Base-by-base conservation (phyloP, 2,329 filamentous ascomycete genomes). In the Grosmannia clavigera region DNA sequence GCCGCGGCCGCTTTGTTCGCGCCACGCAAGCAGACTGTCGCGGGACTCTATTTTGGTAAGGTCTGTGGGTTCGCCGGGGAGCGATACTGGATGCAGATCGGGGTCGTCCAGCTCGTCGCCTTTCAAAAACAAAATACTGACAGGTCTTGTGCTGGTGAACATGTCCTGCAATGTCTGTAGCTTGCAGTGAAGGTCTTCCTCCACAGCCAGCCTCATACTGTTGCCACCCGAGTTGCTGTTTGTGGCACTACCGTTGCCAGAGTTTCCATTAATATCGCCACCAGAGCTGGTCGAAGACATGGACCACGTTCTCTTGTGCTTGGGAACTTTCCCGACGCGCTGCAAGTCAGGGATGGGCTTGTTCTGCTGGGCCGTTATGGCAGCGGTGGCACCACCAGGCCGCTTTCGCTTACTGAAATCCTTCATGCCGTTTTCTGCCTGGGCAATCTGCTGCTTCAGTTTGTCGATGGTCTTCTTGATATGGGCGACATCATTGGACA, bases 401-500 rank as follows among this genome's bases (percentile, higher is more conserved):
- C 82, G 76, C 71, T 86, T 86, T 59, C 84, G 76, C 70, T 86
- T 87, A 53, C 81, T 78, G 64, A 83, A 83, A 63, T 87, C 83
- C 67, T 86, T 87, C 67, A 85, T 77, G 0, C 84, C 84, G 57
- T 78, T 84, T 67, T 87, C 84, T 0, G 82, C 81, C 68, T 96
- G 91, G 0, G 87, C 79, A 62, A 96, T 94, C 68, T 96, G 92
- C 69, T 96, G 91, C 72, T 95, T 95, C 55, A 96, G 76, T 73
- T 96, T 97, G 69, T 96, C 92, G 66, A 97, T 96, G 0, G 88
- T 90, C 75, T 96, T 97, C 73, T 95, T 95, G 64, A 97, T 89
- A 68, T 97, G 92, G 0, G 90, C 88, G 10, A 96, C 82, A 66
- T 97, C 92, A 69, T 97, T 97, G 19, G 92, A 92, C 1, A 97